Evolutionary conservation across 257 asterid species (phyloP).

Genomic region (Gentiana straminea): DNA sequence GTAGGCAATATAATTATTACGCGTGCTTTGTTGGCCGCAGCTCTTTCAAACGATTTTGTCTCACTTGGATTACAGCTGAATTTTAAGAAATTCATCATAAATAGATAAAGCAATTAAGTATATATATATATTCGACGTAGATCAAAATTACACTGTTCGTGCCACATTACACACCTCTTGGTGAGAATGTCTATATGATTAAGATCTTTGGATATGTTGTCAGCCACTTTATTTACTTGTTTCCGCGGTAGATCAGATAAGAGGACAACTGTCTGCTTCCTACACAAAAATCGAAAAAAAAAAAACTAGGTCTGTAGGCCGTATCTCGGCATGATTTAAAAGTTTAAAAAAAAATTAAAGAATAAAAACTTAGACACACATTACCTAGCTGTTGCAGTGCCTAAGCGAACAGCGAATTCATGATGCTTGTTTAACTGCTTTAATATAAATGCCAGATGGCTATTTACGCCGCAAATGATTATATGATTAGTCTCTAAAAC

Average conservation of each 20-base stretch:
- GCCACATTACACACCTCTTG: conserved; percentile 44
- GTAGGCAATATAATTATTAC: conserved; percentile 86
- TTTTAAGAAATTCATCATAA: conserved; percentile 8
- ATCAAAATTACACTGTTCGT: too few species aligned
- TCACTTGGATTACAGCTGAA: conserved; percentile 88
- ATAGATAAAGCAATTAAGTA: too few species aligned
- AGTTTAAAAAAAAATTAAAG: too few species aligned
- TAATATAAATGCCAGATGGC: conserved; percentile 68
- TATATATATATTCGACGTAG: too few species aligned
- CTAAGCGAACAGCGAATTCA: conserved; percentile 82
- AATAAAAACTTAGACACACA: not conserved
- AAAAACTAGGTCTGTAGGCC: not conserved
- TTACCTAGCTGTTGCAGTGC: conserved; percentile 92
- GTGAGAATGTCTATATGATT: conserved; percentile 75
- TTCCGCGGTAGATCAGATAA: conserved; percentile 94
- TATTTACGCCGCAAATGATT: conserved; percentile 81
- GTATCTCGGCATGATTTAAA: too few species aligned
- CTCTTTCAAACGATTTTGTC: conserved; percentile 90
- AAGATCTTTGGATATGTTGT: conserved; percentile 76
- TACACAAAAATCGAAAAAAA: conserved; percentile 25
- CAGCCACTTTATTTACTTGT: conserved; percentile 85
- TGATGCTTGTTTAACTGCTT: conserved; percentile 94
- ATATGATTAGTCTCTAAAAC: conserved; percentile 86
- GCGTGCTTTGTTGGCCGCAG: conserved; percentile 93
- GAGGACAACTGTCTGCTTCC: conserved; percentile 88